Base-by-base conservation (phyloP, 164 flowering plant genomes). In the Chimonanthus praecox region DNA sequence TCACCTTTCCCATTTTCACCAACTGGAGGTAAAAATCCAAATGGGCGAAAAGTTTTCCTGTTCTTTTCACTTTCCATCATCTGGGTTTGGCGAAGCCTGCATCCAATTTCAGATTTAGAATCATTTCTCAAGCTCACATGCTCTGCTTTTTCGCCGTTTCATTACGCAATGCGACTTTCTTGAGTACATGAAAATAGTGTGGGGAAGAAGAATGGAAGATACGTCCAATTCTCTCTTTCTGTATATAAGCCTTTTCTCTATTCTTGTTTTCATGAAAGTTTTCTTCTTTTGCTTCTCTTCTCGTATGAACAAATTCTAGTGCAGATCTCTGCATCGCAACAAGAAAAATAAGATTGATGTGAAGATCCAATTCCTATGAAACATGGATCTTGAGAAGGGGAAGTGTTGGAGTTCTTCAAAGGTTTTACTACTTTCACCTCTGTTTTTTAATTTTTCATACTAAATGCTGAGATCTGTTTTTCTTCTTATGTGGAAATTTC, bases 161-260 rank as follows among this genome's bases (percentile, higher is more conserved):
- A 44, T 5, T 63, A 45, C 47, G 4, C 48, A 5, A 44, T 65
- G 48, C 46, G 45, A 43, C 68, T 15, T 43, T 48, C 8, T 65
- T 44, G 4, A 9, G 47, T 44, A 43, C 6, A 43, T 13, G 16
- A 65, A 33, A 65, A 4, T 7, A 44, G 45, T 13, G 45, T 65
- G 68, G 68, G 44, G 68, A 33, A 65, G 47, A 33, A 65, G 44
- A 15, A 45, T 47, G 45, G 11, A 65, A 43, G 68, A 63, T 8
- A 63, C 44, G 10, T 9, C 11, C 3, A 10, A 11, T 33, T 63
- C 7, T 9, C 9, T 63, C 44, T 58, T 20, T 20, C 44, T 20
- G 49, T 50, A 51, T 20, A 43, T 88, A 81, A 80, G 80, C 50
- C 15, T 81, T 49, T 87, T 83, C 63, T 86, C 44, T 61, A 2